These are phyloP conservation scores for Trametes pubescens DNA, from an alignment of 1,284 basidiomycete species.

Conservation along the genomic window DNA sequence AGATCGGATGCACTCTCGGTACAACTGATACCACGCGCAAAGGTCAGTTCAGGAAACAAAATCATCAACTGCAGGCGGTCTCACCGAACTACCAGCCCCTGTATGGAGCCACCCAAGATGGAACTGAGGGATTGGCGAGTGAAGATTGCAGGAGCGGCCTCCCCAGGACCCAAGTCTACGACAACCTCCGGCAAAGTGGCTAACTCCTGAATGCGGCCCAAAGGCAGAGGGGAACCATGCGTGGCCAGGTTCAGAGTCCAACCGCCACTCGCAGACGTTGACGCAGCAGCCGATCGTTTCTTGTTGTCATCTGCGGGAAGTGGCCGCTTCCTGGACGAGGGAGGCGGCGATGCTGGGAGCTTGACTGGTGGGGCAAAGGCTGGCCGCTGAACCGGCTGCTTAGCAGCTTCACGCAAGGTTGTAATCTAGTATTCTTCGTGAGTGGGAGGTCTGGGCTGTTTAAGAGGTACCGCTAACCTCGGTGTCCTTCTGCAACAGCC, in stretches of 20 bases:
- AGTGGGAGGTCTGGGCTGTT: background rate
- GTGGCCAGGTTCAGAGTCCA: constrained; percentile 21
- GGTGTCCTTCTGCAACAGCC: constrained; percentile 11
- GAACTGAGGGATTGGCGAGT: constrained; percentile 31
- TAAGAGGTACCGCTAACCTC: constrained; percentile 8
- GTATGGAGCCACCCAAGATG: constrained; percentile 32
- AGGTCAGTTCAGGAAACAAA: background rate
- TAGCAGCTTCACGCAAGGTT: constrained; percentile 5
- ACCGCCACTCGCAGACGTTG: background rate
- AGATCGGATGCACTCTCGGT: constrained; percentile 30
- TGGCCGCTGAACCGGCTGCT: background rate
- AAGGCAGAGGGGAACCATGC: constrained; percentile 28
- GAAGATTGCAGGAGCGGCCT: constrained; percentile 24
- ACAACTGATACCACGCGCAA: constrained; percentile 6
- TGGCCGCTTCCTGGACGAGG: constrained; percentile 21
- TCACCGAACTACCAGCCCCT: constrained; percentile 35
- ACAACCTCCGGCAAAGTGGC: constrained; percentile 22
- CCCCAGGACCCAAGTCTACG: constrained; percentile 22
- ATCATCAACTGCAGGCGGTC: background rate
- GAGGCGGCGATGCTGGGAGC: constrained; percentile 13
- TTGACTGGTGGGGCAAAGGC: background rate
- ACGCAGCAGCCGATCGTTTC: background rate
- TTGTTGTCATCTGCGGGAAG: background rate
- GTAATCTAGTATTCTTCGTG: constrained; percentile 7
- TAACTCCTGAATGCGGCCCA: constrained; percentile 20